phyloP scores from a whole-genome alignment of 306 rosid species.

The Vigna mungo region DNA sequence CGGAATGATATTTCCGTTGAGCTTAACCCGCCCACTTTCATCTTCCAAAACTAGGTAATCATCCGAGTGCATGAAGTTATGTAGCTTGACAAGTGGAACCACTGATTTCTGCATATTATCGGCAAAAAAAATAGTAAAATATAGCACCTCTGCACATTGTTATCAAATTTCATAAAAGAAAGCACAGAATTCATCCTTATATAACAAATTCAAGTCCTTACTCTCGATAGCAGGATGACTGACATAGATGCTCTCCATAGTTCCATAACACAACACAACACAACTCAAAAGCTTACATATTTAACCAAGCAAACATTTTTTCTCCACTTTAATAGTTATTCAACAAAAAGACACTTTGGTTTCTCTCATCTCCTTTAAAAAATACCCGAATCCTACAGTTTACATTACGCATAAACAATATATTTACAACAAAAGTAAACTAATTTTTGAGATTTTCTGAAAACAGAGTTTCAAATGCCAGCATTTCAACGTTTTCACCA shows the following conservation, averaged over 20 bases:
- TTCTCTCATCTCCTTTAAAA: neutral
- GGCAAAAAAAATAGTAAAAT: conserved; percentile 21
- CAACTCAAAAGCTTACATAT: neutral
- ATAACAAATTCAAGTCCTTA: neutral
- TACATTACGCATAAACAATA: neutral
- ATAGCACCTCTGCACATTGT: conserved; percentile 31
- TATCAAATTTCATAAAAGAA: conserved; percentile 33
- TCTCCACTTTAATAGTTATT: neutral
- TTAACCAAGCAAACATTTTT: neutral
- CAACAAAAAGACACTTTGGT: neutral
- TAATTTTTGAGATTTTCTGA: neutral
- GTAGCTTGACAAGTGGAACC: conserved; percentile 72
- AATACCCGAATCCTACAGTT: neutral
- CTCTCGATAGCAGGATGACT: neutral
- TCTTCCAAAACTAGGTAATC: conserved; percentile 89
- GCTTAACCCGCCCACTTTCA: conserved; percentile 95
- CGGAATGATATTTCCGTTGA: conserved; percentile 63
- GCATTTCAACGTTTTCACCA: neutral
- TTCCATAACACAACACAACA: neutral
- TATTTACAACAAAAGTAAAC: neutral
- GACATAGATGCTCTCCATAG: neutral
- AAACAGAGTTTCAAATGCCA: neutral
- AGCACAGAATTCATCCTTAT: neutral
- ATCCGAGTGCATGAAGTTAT: conserved; percentile 77
- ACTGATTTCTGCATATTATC: conserved; percentile 64